phyloP scores from a whole-genome alignment of 2,329 filamentous ascomycete species.

The Mollisiaceae sp. region DNA sequence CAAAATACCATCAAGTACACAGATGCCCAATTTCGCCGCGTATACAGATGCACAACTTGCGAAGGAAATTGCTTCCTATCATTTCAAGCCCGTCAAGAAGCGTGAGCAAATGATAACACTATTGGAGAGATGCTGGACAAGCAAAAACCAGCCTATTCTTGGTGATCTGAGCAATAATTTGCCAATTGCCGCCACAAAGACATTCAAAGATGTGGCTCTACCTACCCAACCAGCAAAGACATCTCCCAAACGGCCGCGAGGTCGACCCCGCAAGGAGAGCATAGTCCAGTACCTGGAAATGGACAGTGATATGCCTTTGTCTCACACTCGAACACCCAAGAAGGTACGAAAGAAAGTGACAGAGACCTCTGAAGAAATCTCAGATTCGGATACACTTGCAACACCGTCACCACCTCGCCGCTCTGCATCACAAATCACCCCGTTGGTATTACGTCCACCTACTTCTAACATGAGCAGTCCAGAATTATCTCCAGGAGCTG shows the following conservation, averaged over 20 bases:
- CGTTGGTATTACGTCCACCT: constrained; percentile 27
- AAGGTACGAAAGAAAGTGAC: constrained; percentile 35
- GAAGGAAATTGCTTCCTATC: constrained; percentile 66
- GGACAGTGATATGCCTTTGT: constrained; percentile 32
- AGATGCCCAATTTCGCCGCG: constrained; percentile 61
- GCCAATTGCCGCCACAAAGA: constrained; percentile 14
- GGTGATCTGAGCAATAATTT: constrained; percentile 36
- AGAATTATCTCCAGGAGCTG: constrained; percentile 43
- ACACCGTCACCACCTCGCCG: constrained; percentile 39
- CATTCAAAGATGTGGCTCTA: constrained; percentile 7
- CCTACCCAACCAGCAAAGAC: constrained; percentile 35
- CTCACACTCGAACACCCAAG: constrained; percentile 39
- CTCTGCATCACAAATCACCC: constrained; percentile 27
- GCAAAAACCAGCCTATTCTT: constrained; percentile 50
- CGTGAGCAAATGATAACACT: constrained; percentile 72
- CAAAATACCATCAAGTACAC: background rate
- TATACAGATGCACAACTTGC: constrained; percentile 68
- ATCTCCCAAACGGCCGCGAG: constrained; percentile 44
- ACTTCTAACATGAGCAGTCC: constrained; percentile 21
- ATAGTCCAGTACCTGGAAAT: constrained; percentile 29
- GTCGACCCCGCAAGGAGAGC: constrained; percentile 49
- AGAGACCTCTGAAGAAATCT: constrained; percentile 51
- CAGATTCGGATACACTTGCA: constrained; percentile 51
- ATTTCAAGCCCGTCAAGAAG: constrained; percentile 74
- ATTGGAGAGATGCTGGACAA: constrained; percentile 73